These are phyloP conservation scores for Sarocladium kiliense DNA, from an alignment of 2,329 filamentous ascomycete genomes.

Conservation along the genomic window DNA sequence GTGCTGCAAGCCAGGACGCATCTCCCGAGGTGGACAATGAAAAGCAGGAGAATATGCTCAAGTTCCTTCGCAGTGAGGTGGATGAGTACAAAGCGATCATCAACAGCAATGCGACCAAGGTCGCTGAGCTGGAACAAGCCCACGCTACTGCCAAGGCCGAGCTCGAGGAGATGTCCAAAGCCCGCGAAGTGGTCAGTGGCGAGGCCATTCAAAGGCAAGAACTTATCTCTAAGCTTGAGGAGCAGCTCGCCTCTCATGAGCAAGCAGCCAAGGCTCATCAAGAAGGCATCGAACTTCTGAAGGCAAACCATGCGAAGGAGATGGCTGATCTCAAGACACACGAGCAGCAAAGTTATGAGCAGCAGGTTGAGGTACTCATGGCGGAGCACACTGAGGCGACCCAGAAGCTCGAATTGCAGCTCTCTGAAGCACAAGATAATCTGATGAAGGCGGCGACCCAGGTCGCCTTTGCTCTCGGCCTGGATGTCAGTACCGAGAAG, in stretches of 20 bases:
- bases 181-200: constrained; percentile 45
- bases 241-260: constrained; percentile 56
- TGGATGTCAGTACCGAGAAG: constrained; percentile 64
- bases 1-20: constrained; percentile 37
- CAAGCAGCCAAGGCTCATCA: constrained; percentile 50
- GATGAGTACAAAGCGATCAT: constrained; percentile 76
- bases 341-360: constrained; percentile 52
- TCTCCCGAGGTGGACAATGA: constrained; percentile 22
- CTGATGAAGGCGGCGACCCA: constrained; percentile 59
- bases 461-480: constrained; percentile 53
- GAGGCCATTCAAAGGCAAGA: constrained; percentile 41
- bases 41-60: constrained; percentile 50
- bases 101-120: constrained; percentile 60
- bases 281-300: constrained; percentile 43
- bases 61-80: constrained; percentile 65
- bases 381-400: constrained; percentile 54
- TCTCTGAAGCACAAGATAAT: constrained; percentile 60
- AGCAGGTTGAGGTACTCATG: constrained; percentile 53
- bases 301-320: constrained; percentile 44
- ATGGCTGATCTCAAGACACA: constrained; percentile 41
- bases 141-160: constrained; percentile 62
- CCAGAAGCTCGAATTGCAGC: constrained; percentile 54
- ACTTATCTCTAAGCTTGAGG: constrained; percentile 48
- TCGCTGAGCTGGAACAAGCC: constrained; percentile 69
- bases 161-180: constrained; percentile 60